Evolutionary conservation across 306 rosid species (phyloP).

Genomic region (Malus fusca): DNA sequence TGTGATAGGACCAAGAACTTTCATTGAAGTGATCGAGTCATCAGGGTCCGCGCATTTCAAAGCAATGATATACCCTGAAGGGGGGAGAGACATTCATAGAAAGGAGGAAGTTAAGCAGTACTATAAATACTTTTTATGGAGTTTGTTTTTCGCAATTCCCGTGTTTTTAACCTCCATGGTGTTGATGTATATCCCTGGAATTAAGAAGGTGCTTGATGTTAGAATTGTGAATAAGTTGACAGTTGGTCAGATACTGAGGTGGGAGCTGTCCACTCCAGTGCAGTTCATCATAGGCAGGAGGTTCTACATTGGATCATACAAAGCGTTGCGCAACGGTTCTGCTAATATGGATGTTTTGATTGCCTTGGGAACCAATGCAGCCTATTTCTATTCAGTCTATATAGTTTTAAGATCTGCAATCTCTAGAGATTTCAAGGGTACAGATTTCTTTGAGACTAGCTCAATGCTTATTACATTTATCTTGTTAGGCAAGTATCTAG

Average conservation of each 20-base stretch:
- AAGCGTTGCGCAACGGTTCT: constrained; percentile 54
- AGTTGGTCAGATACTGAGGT: constrained; percentile 56
- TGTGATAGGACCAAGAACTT: constrained; percentile 65
- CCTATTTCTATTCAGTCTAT: constrained; percentile 79
- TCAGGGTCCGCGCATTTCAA: constrained; percentile 53
- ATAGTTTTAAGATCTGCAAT: constrained; percentile 48
- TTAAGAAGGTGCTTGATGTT: constrained; percentile 39
- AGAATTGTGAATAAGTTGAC: constrained; percentile 55
- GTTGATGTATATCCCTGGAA: constrained; percentile 58
- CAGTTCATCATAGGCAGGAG: constrained; percentile 68
- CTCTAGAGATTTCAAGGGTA: constrained; percentile 46
- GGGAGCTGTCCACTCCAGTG: constrained; percentile 61
- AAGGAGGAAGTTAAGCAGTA: constrained; percentile 45
- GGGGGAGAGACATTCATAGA: constrained; percentile 37
- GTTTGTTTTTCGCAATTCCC: constrained; percentile 55
- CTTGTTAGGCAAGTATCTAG: constrained; percentile 73
- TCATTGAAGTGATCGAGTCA: constrained; percentile 57
- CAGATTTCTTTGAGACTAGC: constrained; percentile 82
- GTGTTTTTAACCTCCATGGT: constrained; percentile 80
- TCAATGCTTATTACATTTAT: constrained; percentile 76
- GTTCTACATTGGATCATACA: constrained; percentile 64
- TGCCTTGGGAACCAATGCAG: constrained; percentile 80
- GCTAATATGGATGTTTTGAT: constrained; percentile 85
- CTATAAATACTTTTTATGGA: constrained; percentile 48
- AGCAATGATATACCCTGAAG: constrained; percentile 49